A percentile compares a stretch with the other conserved stretches of the same genome.
These are phyloP conservation scores for Microcyclospora tardicrescens DNA, from an alignment of 2,329 filamentous ascomycete genomes.

Conservation along the genomic window DNA sequence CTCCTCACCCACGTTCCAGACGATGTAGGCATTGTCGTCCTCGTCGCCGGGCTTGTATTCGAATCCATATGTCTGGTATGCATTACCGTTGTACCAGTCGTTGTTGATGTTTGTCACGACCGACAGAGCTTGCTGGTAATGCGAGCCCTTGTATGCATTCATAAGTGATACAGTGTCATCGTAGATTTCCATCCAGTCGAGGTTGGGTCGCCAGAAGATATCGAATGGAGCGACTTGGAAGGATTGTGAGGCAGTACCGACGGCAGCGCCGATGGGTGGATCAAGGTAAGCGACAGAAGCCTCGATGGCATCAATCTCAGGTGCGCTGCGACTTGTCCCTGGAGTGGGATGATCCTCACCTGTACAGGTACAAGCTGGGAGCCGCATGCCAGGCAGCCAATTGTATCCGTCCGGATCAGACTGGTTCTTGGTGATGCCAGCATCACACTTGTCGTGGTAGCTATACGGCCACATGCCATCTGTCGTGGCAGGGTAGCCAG, in stretches of 20 bases:
- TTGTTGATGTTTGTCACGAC: constrained; percentile 50
- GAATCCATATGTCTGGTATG: constrained; percentile 50
- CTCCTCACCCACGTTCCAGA: constrained; percentile 55
- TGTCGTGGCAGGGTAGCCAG: constrained; percentile 56
- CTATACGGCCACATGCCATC: constrained; percentile 66
- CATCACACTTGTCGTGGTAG: constrained; percentile 55
- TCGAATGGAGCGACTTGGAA: constrained; percentile 59
- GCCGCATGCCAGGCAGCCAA: constrained; percentile 54
- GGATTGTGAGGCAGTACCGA: constrained; percentile 48
- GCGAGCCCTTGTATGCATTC: constrained; percentile 49
- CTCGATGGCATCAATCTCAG: constrained; percentile 61
- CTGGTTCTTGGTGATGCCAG: constrained; percentile 59
- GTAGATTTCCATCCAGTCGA: constrained; percentile 53
- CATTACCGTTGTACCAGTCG: constrained; percentile 52
- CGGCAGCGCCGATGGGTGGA: constrained; percentile 32
- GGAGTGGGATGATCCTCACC: constrained; percentile 52
- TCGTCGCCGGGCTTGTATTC: constrained; percentile 46
- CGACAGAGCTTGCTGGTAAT: constrained; percentile 51
- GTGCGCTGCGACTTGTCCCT: constrained; percentile 52
- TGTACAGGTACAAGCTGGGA: constrained; percentile 55
- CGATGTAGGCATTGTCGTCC: constrained; percentile 40
- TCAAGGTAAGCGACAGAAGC: constrained; percentile 46
- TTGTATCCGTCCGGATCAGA: constrained; percentile 54
- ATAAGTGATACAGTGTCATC: constrained; percentile 43
- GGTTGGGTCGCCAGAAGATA: constrained; percentile 49